Percentiles rank a stretch among this genome's conserved stretches.
phyloP scores from a whole-genome alignment of 345 rosid genomes.

The Mallotus nudiflorus region DNA sequence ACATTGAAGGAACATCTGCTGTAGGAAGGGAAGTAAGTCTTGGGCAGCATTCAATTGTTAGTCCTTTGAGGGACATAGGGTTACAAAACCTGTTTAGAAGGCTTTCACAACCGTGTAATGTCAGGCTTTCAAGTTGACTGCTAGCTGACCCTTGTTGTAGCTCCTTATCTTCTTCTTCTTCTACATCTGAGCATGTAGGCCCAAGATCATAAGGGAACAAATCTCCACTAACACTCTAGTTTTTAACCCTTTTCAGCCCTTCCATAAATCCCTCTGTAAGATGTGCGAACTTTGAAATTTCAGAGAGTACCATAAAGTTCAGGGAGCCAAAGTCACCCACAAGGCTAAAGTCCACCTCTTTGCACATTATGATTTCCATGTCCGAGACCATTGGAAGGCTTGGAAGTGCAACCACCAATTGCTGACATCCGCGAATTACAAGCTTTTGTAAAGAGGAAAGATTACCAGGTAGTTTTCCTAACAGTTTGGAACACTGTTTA shows the following conservation, averaged over 20 bases:
- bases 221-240: constrained; percentile 2
- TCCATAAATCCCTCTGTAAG: background rate
- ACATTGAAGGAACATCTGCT: background rate
- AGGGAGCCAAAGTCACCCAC: background rate
- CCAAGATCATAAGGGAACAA: background rate
- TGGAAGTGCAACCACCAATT: constrained; percentile 9
- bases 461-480: constrained; percentile 23
- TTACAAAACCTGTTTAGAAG: background rate
- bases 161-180: background rate
- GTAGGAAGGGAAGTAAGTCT: background rate
- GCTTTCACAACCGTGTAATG: background rate
- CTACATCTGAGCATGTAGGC: background rate
- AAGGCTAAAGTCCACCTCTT: background rate
- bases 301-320: background rate
- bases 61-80: constrained; percentile 4
- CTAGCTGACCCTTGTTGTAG: background rate
- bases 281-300: background rate
- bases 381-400: constrained; percentile 2
- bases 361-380: constrained; percentile 16
- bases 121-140: constrained; percentile 4
- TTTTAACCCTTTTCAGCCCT: background rate
- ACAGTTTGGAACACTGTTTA: constrained; percentile 26
- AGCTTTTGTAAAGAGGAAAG: constrained; percentile 22
- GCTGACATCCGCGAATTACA: background rate
- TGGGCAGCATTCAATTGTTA: constrained; percentile 10